Percentiles rank a stretch among this genome's conserved stretches.
Evolutionary conservation across 345 rosid genomes (phyloP).

Genomic region (Nephelium lappaceum): DNA sequence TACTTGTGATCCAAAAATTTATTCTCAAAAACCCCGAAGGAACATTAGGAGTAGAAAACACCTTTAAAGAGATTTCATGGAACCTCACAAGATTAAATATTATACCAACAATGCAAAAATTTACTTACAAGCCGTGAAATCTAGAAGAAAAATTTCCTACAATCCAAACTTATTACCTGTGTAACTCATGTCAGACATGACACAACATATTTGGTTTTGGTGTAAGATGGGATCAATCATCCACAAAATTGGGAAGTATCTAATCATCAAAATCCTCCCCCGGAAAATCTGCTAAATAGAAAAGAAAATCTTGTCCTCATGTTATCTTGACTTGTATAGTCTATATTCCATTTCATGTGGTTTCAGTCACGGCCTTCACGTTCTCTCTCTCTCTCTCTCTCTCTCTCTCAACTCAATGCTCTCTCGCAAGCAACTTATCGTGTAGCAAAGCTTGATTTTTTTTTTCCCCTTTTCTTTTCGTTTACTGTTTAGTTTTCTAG

Average conservation of each 20-base stretch:
- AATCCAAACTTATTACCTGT: no score
- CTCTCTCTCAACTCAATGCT: constrained; percentile 23
- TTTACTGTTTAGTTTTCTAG: constrained; percentile 15
- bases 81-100: no score
- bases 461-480: neutral
- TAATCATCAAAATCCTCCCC: neutral
- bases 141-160: no score
- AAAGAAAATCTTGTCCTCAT: neutral
- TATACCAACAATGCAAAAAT: no score
- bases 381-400: constrained; percentile 19
- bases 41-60: no score
- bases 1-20: no score
- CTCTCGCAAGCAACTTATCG: neutral
- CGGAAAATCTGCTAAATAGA: neutral
- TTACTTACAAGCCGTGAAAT: no score
- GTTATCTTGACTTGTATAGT: neutral
- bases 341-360: neutral
- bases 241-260: neutral
- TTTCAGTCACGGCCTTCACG: constrained; percentile 38
- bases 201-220: no score
- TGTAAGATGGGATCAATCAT: no score
- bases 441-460: neutral
- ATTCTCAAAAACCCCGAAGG: no score
- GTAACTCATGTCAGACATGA: no score
- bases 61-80: no score